Evolutionary conservation across 805 yeast genomes (phyloP), one percentile per base, ranked within the genome.

Genomic region (Barnettozyma sp.): DNA sequence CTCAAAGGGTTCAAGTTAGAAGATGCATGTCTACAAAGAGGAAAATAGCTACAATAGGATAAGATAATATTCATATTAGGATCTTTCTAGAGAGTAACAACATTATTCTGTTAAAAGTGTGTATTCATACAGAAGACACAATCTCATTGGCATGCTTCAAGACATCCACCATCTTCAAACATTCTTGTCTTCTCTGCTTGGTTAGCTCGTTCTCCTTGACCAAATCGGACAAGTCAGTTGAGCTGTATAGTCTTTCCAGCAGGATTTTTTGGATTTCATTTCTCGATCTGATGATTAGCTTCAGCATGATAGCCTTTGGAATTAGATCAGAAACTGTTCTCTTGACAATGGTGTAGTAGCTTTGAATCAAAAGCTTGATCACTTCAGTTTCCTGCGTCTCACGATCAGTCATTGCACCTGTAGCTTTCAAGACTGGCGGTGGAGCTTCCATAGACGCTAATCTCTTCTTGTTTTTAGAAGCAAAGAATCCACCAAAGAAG

Each of bases 321-420:
- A 92, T 81, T 52, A 88, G 67, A 57, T 92, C 98, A 15, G 94
- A 82, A 50, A 92, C 81, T 1, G 97, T 85, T 57, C 95, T 77
- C 65, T 88, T 86, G 33, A 92, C 96, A 57, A 92, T 92, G 54
- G 76, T 76, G 66, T 82, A 92, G 62, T 92, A 92, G 19, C 96
- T 85, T 34, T 80, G 74, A 46, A 92, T 90, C 56, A 92, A 71
- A 41, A 92, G 71, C 66, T 92, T 92, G 56, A 92, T 92, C 25
- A 92, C 97, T 56, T 92, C 98, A 2, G 97, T 90, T 62, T 92
- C 98, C 76, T 84, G 81, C 17, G 90, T 77, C 65, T 92, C 98
- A 49, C 97, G 79, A 59, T 92, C 98, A 13, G 94, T 78, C 83
- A 92, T 65, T 37, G 66, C 67, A 33, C 97, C 96, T 15, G 90